These are phyloP conservation scores for Pseudoturritis turrita DNA, from an alignment of 345 rosid species.

Conservation along the genomic window DNA sequence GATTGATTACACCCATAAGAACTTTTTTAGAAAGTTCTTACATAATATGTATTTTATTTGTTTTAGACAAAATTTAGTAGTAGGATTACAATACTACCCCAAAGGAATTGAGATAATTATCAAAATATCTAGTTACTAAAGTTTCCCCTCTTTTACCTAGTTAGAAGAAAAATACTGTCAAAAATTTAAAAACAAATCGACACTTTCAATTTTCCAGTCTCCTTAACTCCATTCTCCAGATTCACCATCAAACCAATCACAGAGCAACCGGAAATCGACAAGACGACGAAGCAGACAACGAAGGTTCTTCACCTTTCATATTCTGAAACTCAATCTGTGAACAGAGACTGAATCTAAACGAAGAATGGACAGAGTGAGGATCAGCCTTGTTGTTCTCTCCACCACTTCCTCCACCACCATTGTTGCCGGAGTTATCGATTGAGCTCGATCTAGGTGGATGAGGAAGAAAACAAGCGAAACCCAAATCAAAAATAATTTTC, in stretches of 20 bases:
- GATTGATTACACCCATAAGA: too few relatives aligned
- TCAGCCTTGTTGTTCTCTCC: constrained; percentile 77
- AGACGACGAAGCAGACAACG: constrained; percentile 31
- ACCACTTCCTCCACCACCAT: not conserved
- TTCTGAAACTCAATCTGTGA: constrained; percentile 90
- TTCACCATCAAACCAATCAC: constrained; percentile 91
- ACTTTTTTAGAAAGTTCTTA: too few relatives aligned
- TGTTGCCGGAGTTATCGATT: constrained; percentile 15
- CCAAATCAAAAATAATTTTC: constrained; percentile 66
- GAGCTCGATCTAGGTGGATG: constrained; percentile 18
- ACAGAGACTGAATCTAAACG: constrained; percentile 93
- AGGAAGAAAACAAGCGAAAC: constrained; percentile 66
- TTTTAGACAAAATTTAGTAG: too few relatives aligned
- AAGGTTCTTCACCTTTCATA: constrained; percentile 48
- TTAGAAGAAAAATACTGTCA: too few relatives aligned
- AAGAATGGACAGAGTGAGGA: constrained; percentile 96
- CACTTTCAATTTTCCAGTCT: constrained; percentile 34
- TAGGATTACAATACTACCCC: too few relatives aligned
- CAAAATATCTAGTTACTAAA: too few relatives aligned
- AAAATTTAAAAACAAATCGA: too few relatives aligned
- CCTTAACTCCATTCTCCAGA: constrained; percentile 73
- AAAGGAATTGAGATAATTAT: too few relatives aligned
- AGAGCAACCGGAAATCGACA: constrained; percentile 31
- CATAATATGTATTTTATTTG: too few relatives aligned
- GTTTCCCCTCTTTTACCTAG: too few relatives aligned